Evolutionary conservation across 257 asterid genomes (phyloP).

Genomic region (Solanum peruvianum): DNA sequence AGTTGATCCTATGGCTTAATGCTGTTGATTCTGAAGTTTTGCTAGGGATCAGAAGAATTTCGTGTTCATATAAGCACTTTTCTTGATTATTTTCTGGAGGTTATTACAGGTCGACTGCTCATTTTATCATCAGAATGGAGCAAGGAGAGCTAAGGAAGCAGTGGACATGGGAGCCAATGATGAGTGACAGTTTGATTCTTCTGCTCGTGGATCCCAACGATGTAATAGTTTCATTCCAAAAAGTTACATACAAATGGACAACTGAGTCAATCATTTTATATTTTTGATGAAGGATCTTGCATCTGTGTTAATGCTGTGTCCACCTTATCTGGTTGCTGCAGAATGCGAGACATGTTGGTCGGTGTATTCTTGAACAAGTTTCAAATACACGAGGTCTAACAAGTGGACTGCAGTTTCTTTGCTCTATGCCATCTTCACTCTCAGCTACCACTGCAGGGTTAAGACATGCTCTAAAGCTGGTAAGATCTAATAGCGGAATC

Average conservation of each 20-base stretch:
- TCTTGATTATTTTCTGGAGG: constrained; percentile 4
- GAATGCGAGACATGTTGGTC: constrained; percentile 74
- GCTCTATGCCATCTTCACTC: constrained; percentile 62
- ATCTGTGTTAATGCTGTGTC: background rate
- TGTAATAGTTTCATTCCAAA: constrained; percentile 26
- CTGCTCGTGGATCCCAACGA: constrained; percentile 88
- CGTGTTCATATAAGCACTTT: background rate
- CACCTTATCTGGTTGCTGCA: constrained; percentile 31
- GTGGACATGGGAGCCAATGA: constrained; percentile 96
- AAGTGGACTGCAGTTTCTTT: constrained; percentile 73
- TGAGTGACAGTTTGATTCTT: constrained; percentile 81
- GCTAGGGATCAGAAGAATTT: background rate
- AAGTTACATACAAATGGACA: background rate
- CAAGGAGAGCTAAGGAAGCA: constrained; percentile 57
- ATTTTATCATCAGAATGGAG: constrained; percentile 66
- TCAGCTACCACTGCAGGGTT: constrained; percentile 51
- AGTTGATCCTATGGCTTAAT: constrained; percentile 4
- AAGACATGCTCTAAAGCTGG: constrained; percentile 88
- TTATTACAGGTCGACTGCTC: constrained; percentile 60
- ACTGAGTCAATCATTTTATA: background rate
- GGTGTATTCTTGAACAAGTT: constrained; percentile 79
- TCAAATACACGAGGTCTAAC: constrained; percentile 69
- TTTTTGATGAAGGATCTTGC: background rate
- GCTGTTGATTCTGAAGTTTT: background rate
- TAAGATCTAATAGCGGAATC: constrained; percentile 17